Conservation (phyloP, 768 basidiomycete species). For the Butyriboletus loyo region DNA sequence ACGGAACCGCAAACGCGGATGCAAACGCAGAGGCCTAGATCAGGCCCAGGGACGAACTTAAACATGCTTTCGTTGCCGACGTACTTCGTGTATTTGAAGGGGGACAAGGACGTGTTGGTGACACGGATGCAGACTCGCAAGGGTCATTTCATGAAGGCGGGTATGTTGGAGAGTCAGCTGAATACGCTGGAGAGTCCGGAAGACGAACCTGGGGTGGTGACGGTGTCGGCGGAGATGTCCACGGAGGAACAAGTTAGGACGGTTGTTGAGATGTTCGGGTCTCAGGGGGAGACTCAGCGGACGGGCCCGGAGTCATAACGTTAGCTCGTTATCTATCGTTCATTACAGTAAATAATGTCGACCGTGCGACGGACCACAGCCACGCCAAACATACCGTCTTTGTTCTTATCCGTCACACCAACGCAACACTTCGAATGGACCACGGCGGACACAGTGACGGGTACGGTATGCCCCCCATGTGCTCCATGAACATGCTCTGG, state of each 20-base stretch:
- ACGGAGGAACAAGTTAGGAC: conserved; percentile 54
- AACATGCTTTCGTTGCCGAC: conserved; percentile 43
- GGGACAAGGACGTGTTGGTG: conserved; percentile 49
- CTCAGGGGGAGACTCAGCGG: no score
- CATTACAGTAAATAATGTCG: no score
- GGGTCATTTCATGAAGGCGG: conserved; percentile 82
- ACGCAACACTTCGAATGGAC: conserved; percentile 24
- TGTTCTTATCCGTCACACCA: neutral
- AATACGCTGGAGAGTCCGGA: conserved; percentile 65
- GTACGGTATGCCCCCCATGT: conserved; percentile 49
- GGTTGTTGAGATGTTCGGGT: conserved; percentile 25
- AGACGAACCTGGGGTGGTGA: conserved; percentile 65
- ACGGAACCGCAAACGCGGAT: neutral
- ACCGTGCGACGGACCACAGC: neutral
- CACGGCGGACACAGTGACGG: conserved; percentile 48
- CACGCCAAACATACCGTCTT: neutral
- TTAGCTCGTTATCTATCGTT: neutral
- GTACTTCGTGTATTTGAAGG: conserved; percentile 79
- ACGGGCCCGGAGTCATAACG: neutral
- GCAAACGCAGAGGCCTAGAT: neutral
- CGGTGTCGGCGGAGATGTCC: conserved; percentile 50
- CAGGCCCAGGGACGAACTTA: neutral
- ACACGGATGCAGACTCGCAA: conserved; percentile 61
- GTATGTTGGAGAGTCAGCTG: conserved; percentile 80
- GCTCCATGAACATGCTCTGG: conserved; percentile 85